Base-by-base conservation (phyloP, 164 flowering plant genomes). In the Kingdonia uniflora region DNA sequence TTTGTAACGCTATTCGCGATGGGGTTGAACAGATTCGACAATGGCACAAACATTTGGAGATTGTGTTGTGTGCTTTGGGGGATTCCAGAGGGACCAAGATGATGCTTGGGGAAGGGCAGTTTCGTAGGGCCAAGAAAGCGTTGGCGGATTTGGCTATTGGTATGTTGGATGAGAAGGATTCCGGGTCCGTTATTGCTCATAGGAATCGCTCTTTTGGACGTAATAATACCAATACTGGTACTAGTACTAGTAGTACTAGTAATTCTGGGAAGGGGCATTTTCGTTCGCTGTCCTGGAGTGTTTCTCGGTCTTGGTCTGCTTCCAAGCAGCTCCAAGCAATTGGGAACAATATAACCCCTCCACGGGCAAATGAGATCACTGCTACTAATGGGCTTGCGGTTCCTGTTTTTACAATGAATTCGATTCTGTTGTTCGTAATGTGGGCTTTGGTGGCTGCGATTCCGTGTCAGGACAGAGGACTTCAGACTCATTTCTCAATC, bases 391-490 rank as follows among this genome's bases (percentile, higher is more conserved):
- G 95, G 19, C 70, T 84, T 5, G 86, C 76, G 2, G 73, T 70
- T 19, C 68, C 87, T n/a, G 84, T 81, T 21, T 92, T 57, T 51
- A 77, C 91, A 0, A 86, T 88, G 94, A 80, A 63, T 45, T 72
- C 75, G 13, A 70, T 92, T 17, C 64, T 88, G 37, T 51, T 78
- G 59, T 82, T 88, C 47, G 88, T 78, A 48, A 82, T 77, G 87
- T 88, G 96, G 98, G 76, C 84, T 2, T 74, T 92, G 1, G 96
- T 92, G 42, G 96, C 98, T 5, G 95, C 98, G 1, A 88, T 86
- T 23, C 98, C 98, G 6, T 92, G 98, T 59, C 98, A 92, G 62
- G 96, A 92, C 56, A 75, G 98, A 1, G 95, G 98, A 1, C 76
- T 92, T 24, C 94, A 84, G 39, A 75, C 67, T 0, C 94, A 88